phyloP scores from a whole-genome alignment of 345 rosid genomes.

The Arabidopsis suecica region DNA sequence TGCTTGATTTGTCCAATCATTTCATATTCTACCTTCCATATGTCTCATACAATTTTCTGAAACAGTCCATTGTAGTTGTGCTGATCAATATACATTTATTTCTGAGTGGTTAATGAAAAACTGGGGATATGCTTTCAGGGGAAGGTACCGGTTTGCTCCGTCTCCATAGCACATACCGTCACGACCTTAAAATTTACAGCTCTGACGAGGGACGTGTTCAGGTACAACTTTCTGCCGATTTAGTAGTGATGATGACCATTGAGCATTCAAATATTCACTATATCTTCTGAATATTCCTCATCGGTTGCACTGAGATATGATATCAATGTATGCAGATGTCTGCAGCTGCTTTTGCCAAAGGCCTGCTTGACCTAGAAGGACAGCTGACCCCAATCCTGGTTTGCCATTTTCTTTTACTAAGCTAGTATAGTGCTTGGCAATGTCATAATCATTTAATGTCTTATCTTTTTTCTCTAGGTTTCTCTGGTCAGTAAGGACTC shows the following conservation, averaged over 20 bases:
- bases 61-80: constrained; percentile 24
- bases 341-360: constrained; percentile 99
- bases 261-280: constrained; percentile 19
- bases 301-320: constrained; percentile 9
- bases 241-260: constrained; percentile 12
- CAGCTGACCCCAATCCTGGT: constrained; percentile 98
- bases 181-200: constrained; percentile 98
- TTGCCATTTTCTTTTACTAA: constrained; percentile 41
- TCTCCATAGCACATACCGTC: constrained; percentile 98
- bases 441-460: constrained; percentile 25
- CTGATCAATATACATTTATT: not conserved
- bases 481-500: constrained; percentile 99
- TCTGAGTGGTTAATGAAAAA: constrained; percentile 18
- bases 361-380: constrained; percentile 99
- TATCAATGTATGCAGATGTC: constrained; percentile 75
- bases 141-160: constrained; percentile 99
- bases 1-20: constrained; percentile 23
- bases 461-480: constrained; percentile 60
- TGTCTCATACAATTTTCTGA: constrained; percentile 15
- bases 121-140: constrained; percentile 56
- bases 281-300: constrained; percentile 18
- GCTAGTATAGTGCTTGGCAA: not conserved
- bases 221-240: constrained; percentile 52
- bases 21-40: constrained; percentile 11
- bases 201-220: constrained; percentile 99